phyloP scores from a whole-genome alignment of 352 stramenopile species.

The Phytophthora chlamydospora region DNA sequence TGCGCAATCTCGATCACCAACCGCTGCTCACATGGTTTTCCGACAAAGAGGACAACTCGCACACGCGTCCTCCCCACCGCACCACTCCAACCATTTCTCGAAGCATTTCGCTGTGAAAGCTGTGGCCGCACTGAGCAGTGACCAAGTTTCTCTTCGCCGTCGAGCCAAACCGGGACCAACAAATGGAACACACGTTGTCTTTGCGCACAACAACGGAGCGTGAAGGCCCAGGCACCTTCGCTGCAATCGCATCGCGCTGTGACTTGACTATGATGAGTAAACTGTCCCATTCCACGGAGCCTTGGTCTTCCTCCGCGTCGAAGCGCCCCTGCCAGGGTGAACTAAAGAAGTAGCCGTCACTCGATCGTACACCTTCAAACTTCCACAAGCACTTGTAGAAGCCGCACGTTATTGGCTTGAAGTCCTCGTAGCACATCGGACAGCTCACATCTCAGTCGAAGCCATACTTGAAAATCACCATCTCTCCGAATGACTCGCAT shows the following conservation, averaged over 20 bases:
- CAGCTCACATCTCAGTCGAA: constrained; percentile 8
- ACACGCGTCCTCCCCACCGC: not conserved
- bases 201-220: not conserved
- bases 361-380: constrained; percentile 27
- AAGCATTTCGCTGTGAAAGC: too few relatives aligned
- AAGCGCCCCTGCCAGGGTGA: constrained; percentile 30
- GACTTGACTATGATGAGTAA: constrained; percentile 21
- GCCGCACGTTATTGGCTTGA: constrained; percentile 31
- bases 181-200: constrained; percentile 8
- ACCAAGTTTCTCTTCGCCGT: not conserved
- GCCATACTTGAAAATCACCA: constrained; percentile 19
- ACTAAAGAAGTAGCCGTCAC: constrained; percentile 13
- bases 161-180: constrained; percentile 3
- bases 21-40: not conserved
- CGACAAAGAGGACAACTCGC: constrained; percentile 11
- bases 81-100: constrained; percentile 8
- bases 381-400: constrained; percentile 47
- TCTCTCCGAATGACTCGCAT: constrained; percentile 22
- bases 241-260: not conserved
- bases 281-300: constrained; percentile 25
- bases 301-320: constrained; percentile 13
- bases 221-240: not conserved
- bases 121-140: constrained; percentile 6
- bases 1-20: too few relatives aligned
- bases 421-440: constrained; percentile 10